These are phyloP conservation scores for Camellia sinensis DNA, from an alignment of 148 eudicot genomes.

Conservation along the genomic window DNA sequence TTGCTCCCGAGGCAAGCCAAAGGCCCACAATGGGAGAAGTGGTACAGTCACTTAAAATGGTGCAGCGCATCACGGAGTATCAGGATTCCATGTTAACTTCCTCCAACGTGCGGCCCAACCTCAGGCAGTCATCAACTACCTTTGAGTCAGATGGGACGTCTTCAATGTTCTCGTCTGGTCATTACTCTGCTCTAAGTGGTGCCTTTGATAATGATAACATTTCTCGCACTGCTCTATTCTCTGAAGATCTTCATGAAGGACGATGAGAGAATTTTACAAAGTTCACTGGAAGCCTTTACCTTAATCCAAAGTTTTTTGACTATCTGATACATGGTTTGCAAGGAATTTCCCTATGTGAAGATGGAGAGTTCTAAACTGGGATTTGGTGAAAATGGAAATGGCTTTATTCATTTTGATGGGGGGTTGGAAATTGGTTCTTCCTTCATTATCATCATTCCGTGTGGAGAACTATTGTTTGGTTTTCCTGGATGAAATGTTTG, in stretches of 20 bases:
- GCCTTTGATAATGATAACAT: constrained; percentile 69
- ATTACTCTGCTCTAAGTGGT: constrained; percentile 76
- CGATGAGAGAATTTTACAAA: constrained; percentile 34
- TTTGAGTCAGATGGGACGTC: constrained; percentile 91
- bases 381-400: constrained; percentile 12
- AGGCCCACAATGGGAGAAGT: constrained; percentile 99
- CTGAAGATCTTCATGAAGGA: constrained; percentile 98
- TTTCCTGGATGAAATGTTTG: constrained; percentile 16
- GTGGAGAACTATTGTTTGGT: constrained; percentile 5
- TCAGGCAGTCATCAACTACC: constrained; percentile 73
- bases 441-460: not conserved
- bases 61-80: constrained; percentile 70
- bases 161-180: constrained; percentile 92
- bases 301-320: not conserved
- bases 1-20: constrained; percentile 84
- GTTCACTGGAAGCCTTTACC: not conserved
- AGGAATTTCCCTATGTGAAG: not conserved
- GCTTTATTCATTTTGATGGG: not conserved
- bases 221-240: constrained; percentile 60
- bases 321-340: not conserved
- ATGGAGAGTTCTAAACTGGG: not conserved
- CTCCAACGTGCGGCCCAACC: constrained; percentile 43
- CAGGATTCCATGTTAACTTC: constrained; percentile 51
- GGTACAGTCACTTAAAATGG: constrained; percentile 96
- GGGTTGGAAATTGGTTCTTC: not conserved